Evolutionary conservation across 805 yeast genomes (phyloP), one percentile per base, ranked within the genome.

Genomic region (Alloascoidea hylecoeti): DNA sequence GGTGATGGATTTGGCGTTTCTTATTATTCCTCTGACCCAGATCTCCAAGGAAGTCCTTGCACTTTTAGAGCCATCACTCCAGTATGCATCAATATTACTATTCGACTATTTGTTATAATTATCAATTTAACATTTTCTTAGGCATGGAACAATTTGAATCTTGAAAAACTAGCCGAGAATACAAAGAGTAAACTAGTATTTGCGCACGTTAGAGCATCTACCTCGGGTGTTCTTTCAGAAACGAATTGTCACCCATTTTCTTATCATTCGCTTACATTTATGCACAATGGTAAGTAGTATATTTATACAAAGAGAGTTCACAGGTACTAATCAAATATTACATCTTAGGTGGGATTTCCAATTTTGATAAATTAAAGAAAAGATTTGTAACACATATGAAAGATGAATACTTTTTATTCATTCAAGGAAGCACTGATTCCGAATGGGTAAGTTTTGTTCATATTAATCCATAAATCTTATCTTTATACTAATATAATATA

Each of bases 1-100:
- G 98, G 98, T 33, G 98, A 92, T 57, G 98, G 98, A 0, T 92
- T 92, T 56, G 98, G 98, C 2, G 89, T 92, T 16, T 97, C 97
- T 1, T 92, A 92, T 59, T 92, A 92, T 52, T 66, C 76, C 3
- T 60, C 66, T 9, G 77, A 72, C 36, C 57, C 55, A 6, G 64
- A 57, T 18, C 53, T 70, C 15, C 72, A 68, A 32, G 72, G 74
- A 34, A 82, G 85, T 2, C 97, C 98, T 17, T 92, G 97, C 57
- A 70, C 86, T 2, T 92, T 83, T 62, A 78, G 85, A 48, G 97
- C 97, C 9, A 92, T 88, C 36, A 92, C 98, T 0, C 98, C 98
- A 0, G 65, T 53, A 23, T n/a, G 30, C n/a, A 9, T 23, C n/a
- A 23, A 9, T 1, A 5, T 39, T 37, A n/a, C n/a, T n/a, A n/a